Evolutionary conservation across 1,284 basidiomycete genomes (phyloP), one percentile per base, ranked within the genome.

Genomic region (Puccinia sorghi): DNA sequence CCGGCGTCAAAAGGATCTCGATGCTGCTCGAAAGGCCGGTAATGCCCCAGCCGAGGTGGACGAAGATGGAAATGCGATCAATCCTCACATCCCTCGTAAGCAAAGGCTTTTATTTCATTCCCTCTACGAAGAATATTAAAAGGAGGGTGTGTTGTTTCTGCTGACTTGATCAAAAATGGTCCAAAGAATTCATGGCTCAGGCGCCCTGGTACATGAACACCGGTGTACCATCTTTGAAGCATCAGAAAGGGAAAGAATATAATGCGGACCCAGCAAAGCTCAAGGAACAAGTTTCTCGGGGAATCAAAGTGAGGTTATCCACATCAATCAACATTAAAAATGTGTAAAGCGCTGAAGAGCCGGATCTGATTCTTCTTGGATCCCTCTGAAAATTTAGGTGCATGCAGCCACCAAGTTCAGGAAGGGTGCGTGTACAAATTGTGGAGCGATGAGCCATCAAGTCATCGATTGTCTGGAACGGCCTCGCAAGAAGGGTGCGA

Each of bases 121-220:
- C 15, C 5, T 67, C 1, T 17, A 0, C 25, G 0, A 37, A 1
- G 39, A 22, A 43, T 3, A 66, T 7, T n/a, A 13, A 27, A 17
- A 63, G 6, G 0, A 25, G 22, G 66, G 25, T 27, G n/a, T 15
- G 64, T 43, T 41, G 12, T 81, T 70, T 37, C 50, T 71, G 17
- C 37, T 43, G 17, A 11, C 48, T 67, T 8, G 15, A 37, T 46
- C 61, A 8, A 85, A 94, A 94, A 83, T 94, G 94, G 82, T 91
- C 12, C n/a, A 69, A 93, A 82, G 81, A 84, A 70, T 86, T 85
- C 81, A 86, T 86, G 85, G 83, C 85, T 7, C 93, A 97, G 86
- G 96, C 94, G 20, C 97, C 97, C 81, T 99, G 97, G 97, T 99
- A 98, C 85, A 89, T 97, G 83, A 92, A 95, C 85, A 93, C 91